Conservation (phyloP, 1,284 basidiomycete genomes). For the Irpex rosettiformis region DNA sequence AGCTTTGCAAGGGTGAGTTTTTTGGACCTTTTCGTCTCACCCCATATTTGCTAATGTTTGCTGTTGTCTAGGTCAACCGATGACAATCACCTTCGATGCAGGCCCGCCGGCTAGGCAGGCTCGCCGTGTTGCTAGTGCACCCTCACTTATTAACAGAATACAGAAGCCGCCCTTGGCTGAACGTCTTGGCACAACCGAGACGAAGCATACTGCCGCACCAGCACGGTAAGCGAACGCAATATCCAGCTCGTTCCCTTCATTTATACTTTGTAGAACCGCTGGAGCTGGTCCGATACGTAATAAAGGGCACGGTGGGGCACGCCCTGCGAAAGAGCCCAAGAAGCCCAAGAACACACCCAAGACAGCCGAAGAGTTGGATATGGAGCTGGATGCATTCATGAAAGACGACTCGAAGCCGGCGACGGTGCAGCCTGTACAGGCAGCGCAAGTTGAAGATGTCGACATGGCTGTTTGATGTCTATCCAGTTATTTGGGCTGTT, state of each 20-base stretch:
- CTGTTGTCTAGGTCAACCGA: slow-evolving; percentile 67
- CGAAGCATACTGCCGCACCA: slow-evolving; percentile 21
- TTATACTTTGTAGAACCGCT: background rate
- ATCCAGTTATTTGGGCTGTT: background rate
- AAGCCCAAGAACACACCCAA: slow-evolving; percentile 67
- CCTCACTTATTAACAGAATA: slow-evolving; percentile 62
- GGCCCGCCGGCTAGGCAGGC: slow-evolving; percentile 33
- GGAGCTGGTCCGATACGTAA: slow-evolving; percentile 40
- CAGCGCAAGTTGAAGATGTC: slow-evolving; percentile 35
- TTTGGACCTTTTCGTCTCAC: background rate
- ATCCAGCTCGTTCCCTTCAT: background rate
- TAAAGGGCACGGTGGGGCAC: slow-evolving; percentile 24
- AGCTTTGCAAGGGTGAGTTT: slow-evolving; percentile 80
- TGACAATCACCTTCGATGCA: slow-evolving; percentile 70
- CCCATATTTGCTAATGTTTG: slow-evolving; percentile 1
- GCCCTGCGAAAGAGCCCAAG: slow-evolving; percentile 36
- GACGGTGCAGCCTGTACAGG: slow-evolving; percentile 10
- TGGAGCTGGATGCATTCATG: slow-evolving; percentile 92
- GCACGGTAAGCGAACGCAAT: slow-evolving; percentile 24
- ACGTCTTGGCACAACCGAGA: slow-evolving; percentile 49
- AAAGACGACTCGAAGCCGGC: slow-evolving; percentile 44
- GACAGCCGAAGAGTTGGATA: slow-evolving; percentile 84
- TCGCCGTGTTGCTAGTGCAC: slow-evolving; percentile 43
- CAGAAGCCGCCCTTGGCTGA: slow-evolving; percentile 60
- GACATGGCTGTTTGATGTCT: slow-evolving; percentile 43